A percentile compares a stretch with the other conserved stretches of the same genome.
Evolutionary conservation across 805 yeast species (phyloP).

Genomic region (Spathaspora sp.): DNA sequence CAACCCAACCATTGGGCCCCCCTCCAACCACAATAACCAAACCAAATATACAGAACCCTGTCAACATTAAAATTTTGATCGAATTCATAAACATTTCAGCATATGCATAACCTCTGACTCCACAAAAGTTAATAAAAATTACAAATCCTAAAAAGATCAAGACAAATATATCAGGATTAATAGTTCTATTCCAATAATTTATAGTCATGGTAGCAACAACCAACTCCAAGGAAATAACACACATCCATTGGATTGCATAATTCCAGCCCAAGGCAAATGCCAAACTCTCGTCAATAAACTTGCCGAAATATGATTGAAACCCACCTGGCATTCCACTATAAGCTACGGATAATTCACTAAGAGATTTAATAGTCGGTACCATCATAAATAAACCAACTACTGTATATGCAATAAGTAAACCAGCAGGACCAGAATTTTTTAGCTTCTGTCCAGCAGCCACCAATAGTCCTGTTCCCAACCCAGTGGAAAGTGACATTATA

Average conservation of each 20-base stretch:
- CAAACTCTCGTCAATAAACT: conserved; percentile 33
- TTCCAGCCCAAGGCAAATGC: conserved; percentile 40
- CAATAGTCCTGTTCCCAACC: conserved; percentile 41
- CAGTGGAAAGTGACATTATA: conserved; percentile 29
- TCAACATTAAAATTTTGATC: conserved; percentile 30
- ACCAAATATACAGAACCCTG: conserved; percentile 39
- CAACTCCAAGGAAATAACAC: conserved; percentile 59
- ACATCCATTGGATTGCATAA: conserved; percentile 58
- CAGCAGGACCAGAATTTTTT: conserved; percentile 35
- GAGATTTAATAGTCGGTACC: conserved; percentile 35
- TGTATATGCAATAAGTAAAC: conserved; percentile 29
- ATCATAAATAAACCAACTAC: conserved; percentile 29
- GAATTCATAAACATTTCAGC: conserved; percentile 39
- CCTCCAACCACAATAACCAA: conserved; percentile 38
- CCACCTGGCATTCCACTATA: conserved; percentile 59
- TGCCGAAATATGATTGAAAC: conserved; percentile 53
- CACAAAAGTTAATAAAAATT: conserved; percentile 40
- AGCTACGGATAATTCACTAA: conserved; percentile 52
- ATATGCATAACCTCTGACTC: conserved; percentile 44
- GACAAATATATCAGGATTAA: conserved; percentile 57
- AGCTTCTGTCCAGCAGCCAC: conserved; percentile 37
- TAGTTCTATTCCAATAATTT: conserved; percentile 47
- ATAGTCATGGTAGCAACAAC: conserved; percentile 64
- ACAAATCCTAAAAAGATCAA: conserved; percentile 47
- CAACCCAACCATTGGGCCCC: conserved; percentile 30